Percentiles rank a stretch among this genome's conserved stretches.
Evolutionary conservation across 345 rosid genomes (phyloP).

Genomic region (Dovyalis caffra): DNA sequence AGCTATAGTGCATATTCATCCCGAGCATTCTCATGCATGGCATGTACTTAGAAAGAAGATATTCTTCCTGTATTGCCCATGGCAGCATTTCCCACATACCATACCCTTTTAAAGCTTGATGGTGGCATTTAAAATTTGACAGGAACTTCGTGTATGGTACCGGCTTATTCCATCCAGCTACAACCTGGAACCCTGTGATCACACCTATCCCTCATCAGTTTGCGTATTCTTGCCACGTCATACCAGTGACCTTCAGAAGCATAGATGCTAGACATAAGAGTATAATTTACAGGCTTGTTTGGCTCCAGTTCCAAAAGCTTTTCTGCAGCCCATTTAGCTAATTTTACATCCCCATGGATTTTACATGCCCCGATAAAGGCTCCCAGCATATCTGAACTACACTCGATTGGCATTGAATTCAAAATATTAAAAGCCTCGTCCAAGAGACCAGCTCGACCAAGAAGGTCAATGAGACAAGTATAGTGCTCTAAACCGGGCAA

Average conservation of each 20-base stretch:
- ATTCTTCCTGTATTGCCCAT: slow-evolving; percentile 12
- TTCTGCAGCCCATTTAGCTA: slow-evolving; percentile 50
- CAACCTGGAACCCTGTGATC: slow-evolving; percentile 54
- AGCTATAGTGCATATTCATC: slow-evolving; percentile 7
- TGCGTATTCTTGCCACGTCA: slow-evolving; percentile 44
- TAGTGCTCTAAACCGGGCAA: slow-evolving; percentile 59
- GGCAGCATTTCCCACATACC: slow-evolving; percentile 9
- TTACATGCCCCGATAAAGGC: slow-evolving; percentile 68
- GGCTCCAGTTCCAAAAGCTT: slow-evolving; percentile 60
- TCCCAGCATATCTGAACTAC: slow-evolving; percentile 42
- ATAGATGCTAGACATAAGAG: slow-evolving; percentile 53
- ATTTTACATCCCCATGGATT: slow-evolving; percentile 41
- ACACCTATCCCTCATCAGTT: slow-evolving; percentile 48
- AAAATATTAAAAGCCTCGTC: slow-evolving; percentile 51
- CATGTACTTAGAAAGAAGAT: slow-evolving; percentile 6
- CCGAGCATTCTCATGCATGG: neutral
- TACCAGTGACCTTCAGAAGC: slow-evolving; percentile 64
- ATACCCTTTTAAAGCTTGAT: too few relatives aligned
- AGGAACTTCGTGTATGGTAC: slow-evolving; percentile 23
- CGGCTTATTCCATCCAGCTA: slow-evolving; percentile 49
- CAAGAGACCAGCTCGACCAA: slow-evolving; percentile 67
- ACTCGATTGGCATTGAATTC: slow-evolving; percentile 41
- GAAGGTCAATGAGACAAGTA: slow-evolving; percentile 60
- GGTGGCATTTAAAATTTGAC: slow-evolving; percentile 22
- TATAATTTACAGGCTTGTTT: slow-evolving; percentile 49